These are phyloP conservation scores for Platanus orientalis DNA, from an alignment of 164 flowering plant species.

Conservation along the genomic window DNA sequence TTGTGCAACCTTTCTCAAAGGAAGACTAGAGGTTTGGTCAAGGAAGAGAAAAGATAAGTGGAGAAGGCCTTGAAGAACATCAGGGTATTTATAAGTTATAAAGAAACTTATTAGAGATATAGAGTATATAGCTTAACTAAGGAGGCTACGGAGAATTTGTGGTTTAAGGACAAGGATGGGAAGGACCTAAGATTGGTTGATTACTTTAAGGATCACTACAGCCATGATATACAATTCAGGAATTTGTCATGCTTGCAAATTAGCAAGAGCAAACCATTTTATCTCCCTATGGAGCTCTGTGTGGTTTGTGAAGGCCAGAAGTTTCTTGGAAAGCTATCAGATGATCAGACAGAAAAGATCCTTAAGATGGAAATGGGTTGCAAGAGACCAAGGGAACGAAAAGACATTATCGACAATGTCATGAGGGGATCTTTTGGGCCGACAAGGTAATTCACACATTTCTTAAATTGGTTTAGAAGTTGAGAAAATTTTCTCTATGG, in stretches of 20 bases:
- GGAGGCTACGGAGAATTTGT: constrained; percentile 64
- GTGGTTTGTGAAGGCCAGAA: too few relatives aligned
- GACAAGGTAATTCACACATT: constrained; percentile 29
- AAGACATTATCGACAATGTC: constrained; percentile 63
- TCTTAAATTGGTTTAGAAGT: neutral
- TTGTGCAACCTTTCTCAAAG: constrained; percentile 58
- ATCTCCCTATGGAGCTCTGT: too few relatives aligned
- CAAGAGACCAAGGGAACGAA: constrained; percentile 74
- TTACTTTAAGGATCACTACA: too few relatives aligned
- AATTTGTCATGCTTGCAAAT: constrained; percentile 92
- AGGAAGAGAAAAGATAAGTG: constrained; percentile 76
- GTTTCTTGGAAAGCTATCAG: constrained; percentile 84
- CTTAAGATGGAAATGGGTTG: constrained; percentile 90
- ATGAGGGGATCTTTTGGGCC: too few relatives aligned
- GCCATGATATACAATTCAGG: too few relatives aligned
- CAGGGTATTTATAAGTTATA: constrained; percentile 76
- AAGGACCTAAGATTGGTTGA: constrained; percentile 46
- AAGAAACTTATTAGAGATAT: constrained; percentile 80
- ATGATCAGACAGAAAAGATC: constrained; percentile 80
- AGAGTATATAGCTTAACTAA: constrained; percentile 68
- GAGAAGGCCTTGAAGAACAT: constrained; percentile 77
- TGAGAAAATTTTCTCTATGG: neutral
- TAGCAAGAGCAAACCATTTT: constrained; percentile 86
- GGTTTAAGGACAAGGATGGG: constrained; percentile 77
- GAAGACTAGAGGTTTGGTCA: constrained; percentile 46